A percentile compares a stretch with the other conserved stretches of the same genome.
Evolutionary conservation across 78 protist genomes (phyloP).

Genomic region (Mantamonas sphyraenae): DNA sequence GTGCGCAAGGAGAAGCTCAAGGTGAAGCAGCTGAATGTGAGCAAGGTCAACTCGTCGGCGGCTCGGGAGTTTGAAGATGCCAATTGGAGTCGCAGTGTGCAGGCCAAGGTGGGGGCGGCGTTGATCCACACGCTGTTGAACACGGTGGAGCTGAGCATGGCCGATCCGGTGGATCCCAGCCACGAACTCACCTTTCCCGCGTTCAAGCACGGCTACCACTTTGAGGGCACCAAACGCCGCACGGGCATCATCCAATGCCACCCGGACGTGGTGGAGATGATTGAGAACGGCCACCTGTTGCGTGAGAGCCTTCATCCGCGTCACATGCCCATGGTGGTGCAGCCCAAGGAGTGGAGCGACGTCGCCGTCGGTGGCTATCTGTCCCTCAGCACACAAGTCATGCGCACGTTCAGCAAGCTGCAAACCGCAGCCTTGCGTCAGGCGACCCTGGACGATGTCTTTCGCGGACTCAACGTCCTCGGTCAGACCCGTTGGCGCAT

Average conservation of each 20-base stretch:
- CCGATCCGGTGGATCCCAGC: background rate
- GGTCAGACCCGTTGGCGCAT: conserved; percentile 57
- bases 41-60: no score
- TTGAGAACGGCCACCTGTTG: background rate
- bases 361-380: background rate
- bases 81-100: no score
- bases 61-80: no score
- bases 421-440: background rate
- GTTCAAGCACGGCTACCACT: background rate
- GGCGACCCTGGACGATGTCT: background rate
- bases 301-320: background rate
- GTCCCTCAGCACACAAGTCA: background rate
- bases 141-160: background rate
- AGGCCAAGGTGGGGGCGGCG: background rate
- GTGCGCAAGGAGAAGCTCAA: no score
- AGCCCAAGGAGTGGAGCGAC: background rate
- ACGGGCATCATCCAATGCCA: background rate
- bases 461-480: conserved; percentile 44
- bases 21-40: no score
- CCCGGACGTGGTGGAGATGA: background rate
- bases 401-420: background rate
- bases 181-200: background rate
- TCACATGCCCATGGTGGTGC: conserved; percentile 13
- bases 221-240: background rate
- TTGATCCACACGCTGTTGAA: background rate